A percentile compares a stretch with the other conserved stretches of the same genome.
These are phyloP conservation scores for Yarrowia yakushimensis DNA, from an alignment of 805 yeast species.

Conservation along the genomic window DNA sequence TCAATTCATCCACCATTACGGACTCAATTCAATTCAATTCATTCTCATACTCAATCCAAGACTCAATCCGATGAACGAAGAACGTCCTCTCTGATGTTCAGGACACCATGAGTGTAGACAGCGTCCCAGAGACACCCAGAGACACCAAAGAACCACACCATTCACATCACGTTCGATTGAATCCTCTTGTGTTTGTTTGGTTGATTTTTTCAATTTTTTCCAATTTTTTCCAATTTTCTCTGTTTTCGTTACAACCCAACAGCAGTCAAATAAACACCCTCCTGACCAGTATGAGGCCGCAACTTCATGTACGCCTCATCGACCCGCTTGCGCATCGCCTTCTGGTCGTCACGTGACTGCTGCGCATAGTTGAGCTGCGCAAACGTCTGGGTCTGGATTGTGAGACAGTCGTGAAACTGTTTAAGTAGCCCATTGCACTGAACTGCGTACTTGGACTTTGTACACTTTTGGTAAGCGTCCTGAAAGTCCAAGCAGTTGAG, in stretches of 20 bases:
- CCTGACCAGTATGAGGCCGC: not conserved
- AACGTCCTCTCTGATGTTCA: no score
- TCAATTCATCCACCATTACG: no score
- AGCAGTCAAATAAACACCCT: not conserved
- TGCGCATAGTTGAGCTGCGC: conserved; percentile 19
- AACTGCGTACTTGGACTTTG: not conserved
- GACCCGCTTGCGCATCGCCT: not conserved
- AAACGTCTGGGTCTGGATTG: conserved; percentile 9
- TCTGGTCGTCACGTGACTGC: not conserved
- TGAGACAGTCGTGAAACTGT: conserved; percentile 14
- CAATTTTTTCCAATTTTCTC: no score
- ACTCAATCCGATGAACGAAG: no score
- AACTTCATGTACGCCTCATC: not conserved
- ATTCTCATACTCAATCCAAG: no score
- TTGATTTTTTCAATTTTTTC: no score
- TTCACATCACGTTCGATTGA: no score
- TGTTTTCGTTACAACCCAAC: not conserved
- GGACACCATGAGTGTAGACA: no score
- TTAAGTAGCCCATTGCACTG: conserved; percentile 7
- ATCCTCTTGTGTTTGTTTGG: no score
- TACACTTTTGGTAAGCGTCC: conserved; percentile 4
- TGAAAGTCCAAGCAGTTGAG: conserved; percentile 20
- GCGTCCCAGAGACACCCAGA: no score
- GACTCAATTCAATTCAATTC: no score
- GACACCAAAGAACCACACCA: no score